These are phyloP conservation scores for Hymenoscyphus repandus DNA, from an alignment of 2,329 filamentous ascomycete species.

Conservation along the genomic window DNA sequence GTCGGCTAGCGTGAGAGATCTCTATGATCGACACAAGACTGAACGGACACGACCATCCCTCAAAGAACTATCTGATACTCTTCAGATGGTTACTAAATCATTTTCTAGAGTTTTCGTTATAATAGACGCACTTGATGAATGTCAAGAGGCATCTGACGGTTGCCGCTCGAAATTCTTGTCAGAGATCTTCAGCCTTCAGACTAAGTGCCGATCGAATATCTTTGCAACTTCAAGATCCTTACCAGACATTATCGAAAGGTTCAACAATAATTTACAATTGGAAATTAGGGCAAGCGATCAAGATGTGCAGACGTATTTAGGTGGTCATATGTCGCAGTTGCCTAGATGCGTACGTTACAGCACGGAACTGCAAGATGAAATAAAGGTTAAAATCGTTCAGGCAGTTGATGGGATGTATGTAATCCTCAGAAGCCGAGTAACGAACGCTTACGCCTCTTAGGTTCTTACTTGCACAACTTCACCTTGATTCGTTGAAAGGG, in stretches of 20 bases:
- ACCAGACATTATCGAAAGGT: slow-evolving; percentile 16
- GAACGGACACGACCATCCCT: slow-evolving; percentile 20
- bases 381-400: neutral
- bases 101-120: slow-evolving; percentile 20
- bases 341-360: neutral
- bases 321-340: neutral
- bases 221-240: slow-evolving; percentile 32
- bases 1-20: slow-evolving; percentile 14
- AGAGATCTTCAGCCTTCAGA: slow-evolving; percentile 24
- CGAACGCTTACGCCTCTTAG: neutral
- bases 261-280: neutral
- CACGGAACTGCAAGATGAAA: neutral
- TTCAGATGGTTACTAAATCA: slow-evolving; percentile 16
- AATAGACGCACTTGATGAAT: slow-evolving; percentile 17
- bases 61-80: slow-evolving; percentile 19
- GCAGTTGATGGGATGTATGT: neutral
- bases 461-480: neutral
- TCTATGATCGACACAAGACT: slow-evolving; percentile 23
- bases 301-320: neutral
- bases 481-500: neutral
- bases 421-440: neutral
- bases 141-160: slow-evolving; percentile 7
- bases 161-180: slow-evolving; percentile 23
- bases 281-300: neutral
- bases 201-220: slow-evolving; percentile 17